Evolutionary conservation across 2,329 filamentous ascomycete genomes (phyloP).

Genomic region (Alternaria arborescens): DNA sequence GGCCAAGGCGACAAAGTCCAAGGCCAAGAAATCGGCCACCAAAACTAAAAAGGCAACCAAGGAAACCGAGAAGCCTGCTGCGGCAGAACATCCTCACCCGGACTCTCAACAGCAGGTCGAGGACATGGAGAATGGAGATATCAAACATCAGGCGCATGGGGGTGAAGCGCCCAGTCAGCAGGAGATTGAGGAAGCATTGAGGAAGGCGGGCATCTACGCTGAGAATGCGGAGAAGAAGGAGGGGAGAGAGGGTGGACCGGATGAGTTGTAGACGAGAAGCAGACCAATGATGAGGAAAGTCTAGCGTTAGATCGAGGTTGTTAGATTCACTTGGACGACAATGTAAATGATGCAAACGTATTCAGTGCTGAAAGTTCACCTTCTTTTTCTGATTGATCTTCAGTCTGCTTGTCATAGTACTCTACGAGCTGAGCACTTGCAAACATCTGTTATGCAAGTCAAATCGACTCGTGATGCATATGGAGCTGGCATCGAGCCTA

Average conservation of each 20-base stretch:
- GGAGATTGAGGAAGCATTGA: constrained; percentile 41
- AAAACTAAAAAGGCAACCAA: constrained; percentile 32
- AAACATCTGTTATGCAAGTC: background rate
- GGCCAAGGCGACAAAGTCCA: constrained; percentile 29
- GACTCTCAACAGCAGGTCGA: constrained; percentile 20
- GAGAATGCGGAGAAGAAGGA: constrained; percentile 37
- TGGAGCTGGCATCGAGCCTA: background rate
- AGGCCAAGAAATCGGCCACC: constrained; percentile 33
- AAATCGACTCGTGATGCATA: background rate
- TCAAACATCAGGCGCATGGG: background rate
- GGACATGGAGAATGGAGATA: background rate
- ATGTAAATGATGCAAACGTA: background rate
- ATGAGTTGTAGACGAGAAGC: background rate
- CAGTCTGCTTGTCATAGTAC: background rate
- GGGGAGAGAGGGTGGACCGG: background rate
- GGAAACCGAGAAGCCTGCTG: constrained; percentile 34
- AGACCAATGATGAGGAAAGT: constrained; percentile 20
- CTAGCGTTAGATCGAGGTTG: background rate
- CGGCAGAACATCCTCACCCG: constrained; percentile 38
- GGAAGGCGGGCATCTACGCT: constrained; percentile 44
- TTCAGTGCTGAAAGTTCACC: background rate
- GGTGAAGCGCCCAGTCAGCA: constrained; percentile 38
- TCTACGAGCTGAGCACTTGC: background rate
- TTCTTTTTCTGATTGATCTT: background rate
- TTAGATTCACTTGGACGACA: background rate